Evolutionary conservation across 495 filamentous ascomycete species (phyloP), one percentile per base, ranked within the genome.

Genomic region (Elaphomyces granulatus): DNA sequence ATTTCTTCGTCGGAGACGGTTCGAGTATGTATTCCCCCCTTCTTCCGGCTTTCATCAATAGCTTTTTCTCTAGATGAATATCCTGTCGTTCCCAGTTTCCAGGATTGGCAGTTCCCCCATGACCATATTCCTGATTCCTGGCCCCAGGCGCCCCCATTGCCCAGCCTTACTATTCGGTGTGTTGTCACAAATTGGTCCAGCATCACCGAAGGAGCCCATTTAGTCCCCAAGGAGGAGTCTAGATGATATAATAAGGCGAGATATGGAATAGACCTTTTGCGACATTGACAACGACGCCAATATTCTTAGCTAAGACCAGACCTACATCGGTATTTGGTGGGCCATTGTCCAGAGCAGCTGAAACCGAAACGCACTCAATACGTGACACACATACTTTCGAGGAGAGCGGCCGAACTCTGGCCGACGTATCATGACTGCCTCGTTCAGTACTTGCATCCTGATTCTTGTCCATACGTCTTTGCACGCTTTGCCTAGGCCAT

Each of bases 41-140:
- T 6, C 12, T 12, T 28, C 12, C 23, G 12, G 6, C 6, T 6
- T 28, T 6, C 23, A 6, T 28, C 23, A 6, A 28, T 12, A 6
- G 12, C 23, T 32, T n/a, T n/a, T n/a, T n/a, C n/a, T 6, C 30
- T 34, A 36, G 28, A 23, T 26, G 21, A 19, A 8, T 47, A 47
- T 26, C 41, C 45, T 14, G 34, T 47, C 23, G 35, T 47, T 15
- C 45, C 45, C 8, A 44, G 32, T 18, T 47, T 47, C 17, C 32
- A 36, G 20, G 45, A 47, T 16, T 47, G 45, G 45, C 14, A 38
- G 31, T 46, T 46, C 18, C 44, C 44, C 15, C 44, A 43, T 36
- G 23, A 43, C 20, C 20, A 42, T 18, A n/a, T 46, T 12, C 44
- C 44, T 15, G 16, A 19, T 18, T 21, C 35, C 19, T 45, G 43